phyloP scores from a whole-genome alignment of 371 early-diverging fungal species.

The Circinella umbellata region DNA sequence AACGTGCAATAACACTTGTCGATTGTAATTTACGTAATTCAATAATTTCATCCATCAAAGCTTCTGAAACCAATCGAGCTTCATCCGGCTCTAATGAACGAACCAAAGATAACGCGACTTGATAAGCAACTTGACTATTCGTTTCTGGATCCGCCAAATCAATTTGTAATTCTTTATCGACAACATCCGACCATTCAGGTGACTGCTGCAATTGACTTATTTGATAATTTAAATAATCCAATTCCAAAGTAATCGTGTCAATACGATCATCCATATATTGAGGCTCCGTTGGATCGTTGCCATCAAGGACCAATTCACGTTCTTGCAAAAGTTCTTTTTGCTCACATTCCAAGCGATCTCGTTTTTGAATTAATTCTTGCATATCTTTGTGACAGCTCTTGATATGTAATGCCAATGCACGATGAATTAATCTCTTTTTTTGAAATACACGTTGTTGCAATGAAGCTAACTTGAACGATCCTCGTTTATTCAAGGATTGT shows the following conservation, averaged over 20 bases:
- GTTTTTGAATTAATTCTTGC: constrained; percentile 24
- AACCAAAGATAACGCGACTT: constrained; percentile 35
- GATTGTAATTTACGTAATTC: constrained; percentile 24
- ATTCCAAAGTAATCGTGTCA: constrained; percentile 37
- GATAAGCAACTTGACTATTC: constrained; percentile 27
- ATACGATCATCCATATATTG: constrained; percentile 85
- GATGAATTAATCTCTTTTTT: constrained; percentile 33
- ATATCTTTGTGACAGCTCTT: background rate
- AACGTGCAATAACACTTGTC: constrained; percentile 7
- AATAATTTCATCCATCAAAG: constrained; percentile 36
- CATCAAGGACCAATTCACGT: constrained; percentile 61
- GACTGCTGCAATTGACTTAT: constrained; percentile 12
- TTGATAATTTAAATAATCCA: constrained; percentile 31
- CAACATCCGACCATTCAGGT: constrained; percentile 24
- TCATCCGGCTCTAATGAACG: constrained; percentile 39
- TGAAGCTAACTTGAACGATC: constrained; percentile 15
- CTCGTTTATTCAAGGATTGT: constrained; percentile 10
- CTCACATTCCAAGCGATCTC: constrained; percentile 62
- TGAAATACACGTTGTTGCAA: constrained; percentile 36
- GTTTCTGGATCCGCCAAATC: constrained; percentile 5
- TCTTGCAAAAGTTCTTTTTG: constrained; percentile 71
- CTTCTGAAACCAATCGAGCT: constrained; percentile 33
- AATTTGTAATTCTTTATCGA: constrained; percentile 8
- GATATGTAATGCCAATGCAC: constrained; percentile 13
- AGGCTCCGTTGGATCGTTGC: constrained; percentile 39